Evolutionary conservation across 306 rosid genomes (phyloP).

Genomic region (Casuarina glauca): DNA sequence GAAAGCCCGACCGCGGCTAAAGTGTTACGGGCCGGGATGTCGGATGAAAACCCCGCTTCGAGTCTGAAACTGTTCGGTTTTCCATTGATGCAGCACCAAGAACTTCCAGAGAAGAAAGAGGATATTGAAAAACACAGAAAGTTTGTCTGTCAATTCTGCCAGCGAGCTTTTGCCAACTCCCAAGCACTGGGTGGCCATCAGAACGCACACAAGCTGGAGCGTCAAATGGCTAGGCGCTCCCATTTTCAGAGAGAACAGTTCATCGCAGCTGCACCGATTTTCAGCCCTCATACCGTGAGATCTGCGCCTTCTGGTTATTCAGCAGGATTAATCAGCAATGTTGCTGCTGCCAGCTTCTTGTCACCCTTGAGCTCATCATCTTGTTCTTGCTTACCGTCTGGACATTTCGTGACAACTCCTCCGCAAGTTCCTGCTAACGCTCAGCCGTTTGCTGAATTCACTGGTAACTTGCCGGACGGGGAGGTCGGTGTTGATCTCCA

Average conservation of each 20-base stretch:
- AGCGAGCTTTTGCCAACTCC: constrained; percentile 49
- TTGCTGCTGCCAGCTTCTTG: background rate
- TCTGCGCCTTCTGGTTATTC: constrained; percentile 22
- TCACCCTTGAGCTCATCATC: background rate
- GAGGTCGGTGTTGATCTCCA: constrained; percentile 55
- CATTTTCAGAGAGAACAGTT: constrained; percentile 29
- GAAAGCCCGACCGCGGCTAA: background rate
- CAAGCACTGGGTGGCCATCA: constrained; percentile 85
- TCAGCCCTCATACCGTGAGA: constrained; percentile 23
- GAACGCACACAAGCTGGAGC: constrained; percentile 79
- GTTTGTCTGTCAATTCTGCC: constrained; percentile 68
- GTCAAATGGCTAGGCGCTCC: constrained; percentile 56
- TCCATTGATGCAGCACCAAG: constrained; percentile 42
- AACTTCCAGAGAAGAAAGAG: constrained; percentile 15
- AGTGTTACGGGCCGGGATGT: constrained; percentile 22
- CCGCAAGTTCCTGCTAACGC: constrained; percentile 20
- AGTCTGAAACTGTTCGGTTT: constrained; percentile 58
- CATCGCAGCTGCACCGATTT: constrained; percentile 18
- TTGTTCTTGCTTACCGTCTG: constrained; percentile 14
- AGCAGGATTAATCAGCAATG: background rate
- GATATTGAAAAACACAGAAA: constrained; percentile 37
- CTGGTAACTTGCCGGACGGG: constrained; percentile 20
- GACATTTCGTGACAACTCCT: constrained; percentile 9
- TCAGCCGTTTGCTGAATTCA: background rate
- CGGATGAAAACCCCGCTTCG: constrained; percentile 31